Evolutionary conservation across 805 yeast species (phyloP), one percentile per base, ranked within the genome.

Genomic region (Zygosaccharomyces kombuchaensis): DNA sequence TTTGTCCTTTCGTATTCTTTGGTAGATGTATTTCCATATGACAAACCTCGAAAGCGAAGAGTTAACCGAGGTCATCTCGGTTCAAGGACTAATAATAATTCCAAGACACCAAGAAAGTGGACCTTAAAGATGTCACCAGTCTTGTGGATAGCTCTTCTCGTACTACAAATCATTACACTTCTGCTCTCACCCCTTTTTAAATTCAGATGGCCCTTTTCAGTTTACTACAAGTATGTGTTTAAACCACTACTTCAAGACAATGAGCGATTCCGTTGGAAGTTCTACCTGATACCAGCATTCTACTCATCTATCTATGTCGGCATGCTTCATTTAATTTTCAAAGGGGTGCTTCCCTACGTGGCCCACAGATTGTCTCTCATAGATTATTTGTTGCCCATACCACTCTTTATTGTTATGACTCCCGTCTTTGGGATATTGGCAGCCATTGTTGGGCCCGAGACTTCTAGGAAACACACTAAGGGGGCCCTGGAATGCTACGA

Each of bases 251-350:
- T 58, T 9, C 47, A 48, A 29, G 65, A 62, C 29, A 46, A 46
- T 9, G 36, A 50, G 3, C 43, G 49, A n/a, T 55, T 50, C 40
- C 45, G 54, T 9, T 59, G 61, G 61, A 63, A 64, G 38, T 59
- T 50, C 39, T 43, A 55, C 34, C n/a, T 59, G 2, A 60, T 65
- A 0, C 70, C 70, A 2, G 4, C 44, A 1, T 59, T 66, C 27
- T 66, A 65, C 40, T 36, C 55, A 5, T 22, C 49, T 1, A 31
- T 66, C 9, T 60, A 60, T 44, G 3, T 43, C 2, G 57, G 51
- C 13, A 44, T 65, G 40, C 36, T 55, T 4, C 44, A 45, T 14
- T 41, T 56, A 10, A 59, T 55, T 35, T 46, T 43, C 29, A n/a
- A 27, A 1, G 52, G 48, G 21, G 50, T 62, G 2, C 36, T 45